phyloP scores from a whole-genome alignment of 805 yeast species.

The Schwanniomyces yamadae region DNA sequence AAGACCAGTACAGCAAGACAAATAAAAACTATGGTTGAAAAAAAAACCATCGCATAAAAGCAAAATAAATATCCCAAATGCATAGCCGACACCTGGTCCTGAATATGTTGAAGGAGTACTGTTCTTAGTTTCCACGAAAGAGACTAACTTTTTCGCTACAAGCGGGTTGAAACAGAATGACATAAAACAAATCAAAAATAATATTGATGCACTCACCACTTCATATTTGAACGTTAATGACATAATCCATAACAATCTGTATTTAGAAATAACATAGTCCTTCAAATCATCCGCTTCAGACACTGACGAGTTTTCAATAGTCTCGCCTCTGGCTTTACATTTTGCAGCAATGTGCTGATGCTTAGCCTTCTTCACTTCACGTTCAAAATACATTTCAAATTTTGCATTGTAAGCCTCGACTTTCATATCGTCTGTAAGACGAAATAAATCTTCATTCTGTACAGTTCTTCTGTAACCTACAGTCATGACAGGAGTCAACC shows the following conservation, averaged over 20 bases:
- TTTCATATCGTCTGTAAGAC: slow-evolving; percentile 28
- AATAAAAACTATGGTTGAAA: slow-evolving; percentile 60
- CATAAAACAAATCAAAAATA: slow-evolving; percentile 1
- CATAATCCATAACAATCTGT: slow-evolving; percentile 16
- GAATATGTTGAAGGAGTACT: slow-evolving; percentile 14
- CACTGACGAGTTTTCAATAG: slow-evolving; percentile 16
- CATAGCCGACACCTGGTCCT: slow-evolving; percentile 34
- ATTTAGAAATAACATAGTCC: slow-evolving; percentile 23
- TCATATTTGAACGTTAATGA: slow-evolving; percentile 25
- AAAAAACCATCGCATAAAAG: slow-evolving; percentile 14
- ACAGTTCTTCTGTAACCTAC: slow-evolving; percentile 69
- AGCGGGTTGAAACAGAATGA: slow-evolving; percentile 15
- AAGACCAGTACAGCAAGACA: slow-evolving; percentile 58
- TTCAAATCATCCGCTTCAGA: slow-evolving; percentile 20
- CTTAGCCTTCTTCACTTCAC: not conserved
- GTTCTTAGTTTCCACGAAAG: slow-evolving; percentile 25
- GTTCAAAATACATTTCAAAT: not conserved
- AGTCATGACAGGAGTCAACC: slow-evolving; percentile 59
- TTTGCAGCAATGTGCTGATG: slow-evolving; percentile 20
- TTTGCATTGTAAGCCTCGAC: slow-evolving; percentile 22
- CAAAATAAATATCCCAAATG: slow-evolving; percentile 26
- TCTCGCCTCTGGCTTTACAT: slow-evolving; percentile 19
- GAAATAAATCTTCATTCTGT: slow-evolving; percentile 55
- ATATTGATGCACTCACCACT: slow-evolving; percentile 7
- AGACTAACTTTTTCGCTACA: slow-evolving; percentile 30